Base-by-base conservation (phyloP, 257 asterid genomes). In the Ballota nigra region DNA sequence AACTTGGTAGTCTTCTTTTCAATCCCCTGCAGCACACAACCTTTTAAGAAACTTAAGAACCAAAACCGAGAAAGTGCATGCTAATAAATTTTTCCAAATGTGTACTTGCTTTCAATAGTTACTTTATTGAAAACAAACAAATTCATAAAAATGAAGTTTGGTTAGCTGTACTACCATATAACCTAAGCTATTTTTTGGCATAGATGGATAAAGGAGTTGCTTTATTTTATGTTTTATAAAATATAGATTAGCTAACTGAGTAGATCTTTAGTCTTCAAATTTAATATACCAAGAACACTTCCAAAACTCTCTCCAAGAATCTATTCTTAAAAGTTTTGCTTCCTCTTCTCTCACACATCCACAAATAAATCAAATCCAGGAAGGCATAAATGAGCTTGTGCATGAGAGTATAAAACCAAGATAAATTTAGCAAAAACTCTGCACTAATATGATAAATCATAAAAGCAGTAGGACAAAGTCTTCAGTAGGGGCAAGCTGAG, bases 1-100 rank as follows among this genome's bases (percentile, higher is more conserved):
- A 95, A 82, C 84, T 85, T 95, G 76, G 96, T 83, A 31, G 94
- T 90, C 92, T 95, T 95, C 89, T 90, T 95, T 72, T 95, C 99
- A 80, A 95, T 95, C 29, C 99, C 99, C 99, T 95, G 86, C 7
- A 70, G 61, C 19, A 19, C 13, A 45, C 65, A 36, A 72, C 55
- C 60, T 34, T 75, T 28, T 55, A 56, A 49, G 68, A 67, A 72
- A 53, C 79, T 8, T 40, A 38, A 9, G 75, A 65, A 72, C 55
- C 45, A 71, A 55, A 60, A 45, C 36, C 18, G 47, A 71, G 45
- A 47, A 12, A 62, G 66, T 3, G 20, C 47, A 65, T 36, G 61
- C 61, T 62, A 59, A 75, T 43, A 65, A 72, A 26, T 26, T 31
- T 33, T 13, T 59, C 47, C 8, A 34, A 70, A 34, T 49, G 59